Conservation (phyloP, 73 alveolate species). For the Blepharisma japonicum region DNA sequence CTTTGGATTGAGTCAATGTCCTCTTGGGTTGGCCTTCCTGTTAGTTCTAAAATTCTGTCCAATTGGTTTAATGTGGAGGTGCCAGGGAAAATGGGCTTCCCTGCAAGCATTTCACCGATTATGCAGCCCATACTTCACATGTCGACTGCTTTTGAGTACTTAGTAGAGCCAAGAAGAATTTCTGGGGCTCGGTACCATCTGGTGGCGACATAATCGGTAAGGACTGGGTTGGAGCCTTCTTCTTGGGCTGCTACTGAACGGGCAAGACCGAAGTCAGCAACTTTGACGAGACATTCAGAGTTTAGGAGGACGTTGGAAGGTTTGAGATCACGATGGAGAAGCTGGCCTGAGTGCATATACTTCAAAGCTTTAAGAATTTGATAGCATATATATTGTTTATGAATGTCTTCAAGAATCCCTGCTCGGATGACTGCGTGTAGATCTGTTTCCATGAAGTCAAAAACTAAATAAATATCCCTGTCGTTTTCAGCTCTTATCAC, state of each 20-base stretch:
- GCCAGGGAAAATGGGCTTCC: constrained; percentile 87
- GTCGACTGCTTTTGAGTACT: constrained; percentile 89
- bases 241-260: constrained; percentile 67
- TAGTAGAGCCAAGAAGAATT: constrained; percentile 77
- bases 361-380: constrained; percentile 90
- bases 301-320: constrained; percentile 84
- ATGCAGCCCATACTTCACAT: constrained; percentile 98
- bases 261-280: constrained; percentile 90
- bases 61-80: constrained; percentile 76
- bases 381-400: constrained; percentile 86
- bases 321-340: constrained; percentile 86
- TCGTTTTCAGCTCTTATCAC: constrained; percentile 93
- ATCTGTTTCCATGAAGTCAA: constrained; percentile 97
- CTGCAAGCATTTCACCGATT: constrained; percentile 81
- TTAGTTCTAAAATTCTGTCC: constrained; percentile 72
- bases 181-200: constrained; percentile 92
- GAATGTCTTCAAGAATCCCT: constrained; percentile 87
- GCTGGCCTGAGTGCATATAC: constrained; percentile 87
- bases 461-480: constrained; percentile 88
- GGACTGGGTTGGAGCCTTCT: constrained; percentile 63
- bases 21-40: constrained; percentile 76
- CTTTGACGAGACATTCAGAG: constrained; percentile 82
- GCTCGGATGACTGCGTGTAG: constrained; percentile 98
- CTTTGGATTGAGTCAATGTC: constrained; percentile 76
- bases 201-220: constrained; percentile 89